phyloP scores from a whole-genome alignment of 257 asterid species.

The Salvia splendens region DNA sequence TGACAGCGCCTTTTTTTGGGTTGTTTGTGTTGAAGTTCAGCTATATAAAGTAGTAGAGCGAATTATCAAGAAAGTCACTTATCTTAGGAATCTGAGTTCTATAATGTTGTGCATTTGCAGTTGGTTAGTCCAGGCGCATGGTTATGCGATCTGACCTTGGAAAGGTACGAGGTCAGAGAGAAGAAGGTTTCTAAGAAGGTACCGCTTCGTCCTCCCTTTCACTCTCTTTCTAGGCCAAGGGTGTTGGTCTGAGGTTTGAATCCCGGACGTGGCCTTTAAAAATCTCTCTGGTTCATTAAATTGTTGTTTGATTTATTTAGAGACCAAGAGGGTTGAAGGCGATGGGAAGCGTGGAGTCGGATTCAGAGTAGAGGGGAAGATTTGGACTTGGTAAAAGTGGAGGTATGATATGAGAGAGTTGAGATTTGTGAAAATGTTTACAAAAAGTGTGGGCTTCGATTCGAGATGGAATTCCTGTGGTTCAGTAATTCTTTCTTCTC shows the following conservation, averaged over 20 bases:
- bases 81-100: background rate
- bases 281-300: too few species aligned
- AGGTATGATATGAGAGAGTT: too few species aligned
- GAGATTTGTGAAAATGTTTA: too few species aligned
- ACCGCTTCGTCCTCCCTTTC: background rate
- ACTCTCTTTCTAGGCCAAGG: too few species aligned
- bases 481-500: too few species aligned
- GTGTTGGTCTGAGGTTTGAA: too few species aligned
- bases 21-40: background rate
- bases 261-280: too few species aligned
- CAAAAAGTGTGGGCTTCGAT: too few species aligned
- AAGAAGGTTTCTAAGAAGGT: conserved; percentile 71
- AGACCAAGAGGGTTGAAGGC: conserved; percentile 67
- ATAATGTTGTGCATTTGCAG: conserved; percentile 31
- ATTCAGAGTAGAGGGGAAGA: conserved; percentile 43
- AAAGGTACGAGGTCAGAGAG: conserved; percentile 65
- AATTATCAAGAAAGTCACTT: too few species aligned
- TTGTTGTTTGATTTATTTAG: conserved; percentile 34
- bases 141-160: conserved; percentile 63
- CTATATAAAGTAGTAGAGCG: too few species aligned
- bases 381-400: background rate
- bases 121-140: conserved; percentile 66
- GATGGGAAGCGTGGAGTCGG: conserved; percentile 62
- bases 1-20: too few species aligned
- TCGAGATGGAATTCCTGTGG: too few species aligned